Evolutionary conservation across 768 basidiomycete genomes (phyloP).

Genomic region (Pulveroboletus sp.): DNA sequence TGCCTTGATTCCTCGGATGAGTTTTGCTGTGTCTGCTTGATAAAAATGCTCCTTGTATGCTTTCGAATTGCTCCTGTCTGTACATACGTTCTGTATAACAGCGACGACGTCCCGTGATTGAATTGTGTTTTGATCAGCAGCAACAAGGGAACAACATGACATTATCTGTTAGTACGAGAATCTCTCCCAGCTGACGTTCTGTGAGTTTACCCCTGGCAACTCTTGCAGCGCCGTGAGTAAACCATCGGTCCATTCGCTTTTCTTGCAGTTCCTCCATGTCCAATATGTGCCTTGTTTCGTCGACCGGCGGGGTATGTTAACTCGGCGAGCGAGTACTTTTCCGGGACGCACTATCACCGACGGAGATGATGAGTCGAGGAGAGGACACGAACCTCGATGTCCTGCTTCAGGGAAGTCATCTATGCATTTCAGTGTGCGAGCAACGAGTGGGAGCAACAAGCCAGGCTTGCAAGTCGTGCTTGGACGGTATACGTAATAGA

Average conservation of each 20-base stretch:
- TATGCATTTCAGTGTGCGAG: slow-evolving; percentile 1
- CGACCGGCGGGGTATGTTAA: slow-evolving; percentile 19
- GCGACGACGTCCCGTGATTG: neutral
- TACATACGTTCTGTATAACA: neutral
- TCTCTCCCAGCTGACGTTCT: slow-evolving; percentile 34
- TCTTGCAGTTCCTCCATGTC: slow-evolving; percentile 12
- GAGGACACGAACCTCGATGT: slow-evolving; percentile 38
- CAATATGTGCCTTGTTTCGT: slow-evolving; percentile 5
- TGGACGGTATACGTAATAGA: slow-evolving; percentile 44
- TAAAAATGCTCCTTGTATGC: neutral
- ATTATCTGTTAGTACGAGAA: slow-evolving; percentile 45
- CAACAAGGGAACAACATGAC: too few species aligned
- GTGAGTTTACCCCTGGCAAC: slow-evolving; percentile 31
- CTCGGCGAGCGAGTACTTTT: slow-evolving; percentile 6
- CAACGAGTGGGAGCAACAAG: slow-evolving; percentile 40
- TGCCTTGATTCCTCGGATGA: neutral
- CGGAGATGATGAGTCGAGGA: slow-evolving; percentile 1
- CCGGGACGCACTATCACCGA: slow-evolving; percentile 8
- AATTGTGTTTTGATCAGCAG: neutral
- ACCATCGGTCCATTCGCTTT: slow-evolving; percentile 36
- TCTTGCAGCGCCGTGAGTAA: slow-evolving; percentile 29
- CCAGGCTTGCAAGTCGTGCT: slow-evolving; percentile 43
- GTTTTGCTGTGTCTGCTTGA: too few species aligned
- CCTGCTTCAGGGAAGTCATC: neutral
- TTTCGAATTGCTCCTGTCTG: neutral